A percentile compares a stretch with the other conserved stretches of the same genome.
Evolutionary conservation across 495 filamentous ascomycete genomes (phyloP).

Genomic region (Neurospora africana): DNA sequence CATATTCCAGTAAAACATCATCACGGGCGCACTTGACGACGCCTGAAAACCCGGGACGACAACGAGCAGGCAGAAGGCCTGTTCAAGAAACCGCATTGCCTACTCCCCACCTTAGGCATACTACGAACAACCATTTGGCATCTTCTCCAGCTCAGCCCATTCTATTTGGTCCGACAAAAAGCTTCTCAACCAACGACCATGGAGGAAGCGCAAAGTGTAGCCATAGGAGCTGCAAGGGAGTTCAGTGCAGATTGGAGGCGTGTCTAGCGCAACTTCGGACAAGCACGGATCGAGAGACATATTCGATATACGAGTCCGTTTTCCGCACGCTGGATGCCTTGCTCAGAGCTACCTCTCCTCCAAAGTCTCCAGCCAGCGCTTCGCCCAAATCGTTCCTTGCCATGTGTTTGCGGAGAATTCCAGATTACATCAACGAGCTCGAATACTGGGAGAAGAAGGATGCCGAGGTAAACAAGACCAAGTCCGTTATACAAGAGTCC

Average conservation of each 20-base stretch:
- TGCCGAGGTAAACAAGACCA: constrained; percentile 38
- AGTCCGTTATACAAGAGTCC: constrained; percentile 26
- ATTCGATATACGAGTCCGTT: constrained; percentile 22
- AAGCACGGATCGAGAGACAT: not conserved
- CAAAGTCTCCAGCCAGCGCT: constrained; percentile 2
- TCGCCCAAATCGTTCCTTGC: constrained; percentile 45
- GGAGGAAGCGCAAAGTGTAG: not conserved
- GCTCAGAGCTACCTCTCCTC: constrained; percentile 30
- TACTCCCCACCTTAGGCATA: constrained; percentile 19
- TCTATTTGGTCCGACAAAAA: not conserved
- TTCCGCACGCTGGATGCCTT: constrained; percentile 39
- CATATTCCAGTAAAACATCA: constrained; percentile 15
- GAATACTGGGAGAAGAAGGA: constrained; percentile 41
- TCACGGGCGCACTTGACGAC: constrained; percentile 3
- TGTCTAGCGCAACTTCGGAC: constrained; percentile 9
- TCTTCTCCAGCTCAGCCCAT: constrained; percentile 5
- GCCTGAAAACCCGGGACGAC: constrained; percentile 8
- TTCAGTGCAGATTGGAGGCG: constrained; percentile 9
- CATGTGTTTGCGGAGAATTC: constrained; percentile 52
- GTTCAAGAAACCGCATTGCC: constrained; percentile 13
- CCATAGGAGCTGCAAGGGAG: constrained; percentile 4
- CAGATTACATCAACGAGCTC: constrained; percentile 51
- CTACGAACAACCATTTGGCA: constrained; percentile 12
- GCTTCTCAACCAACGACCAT: not conserved
- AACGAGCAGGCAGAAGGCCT: constrained; percentile 2